phyloP scores from a whole-genome alignment of 306 rosid genomes.

The Luffa acutangula region DNA sequence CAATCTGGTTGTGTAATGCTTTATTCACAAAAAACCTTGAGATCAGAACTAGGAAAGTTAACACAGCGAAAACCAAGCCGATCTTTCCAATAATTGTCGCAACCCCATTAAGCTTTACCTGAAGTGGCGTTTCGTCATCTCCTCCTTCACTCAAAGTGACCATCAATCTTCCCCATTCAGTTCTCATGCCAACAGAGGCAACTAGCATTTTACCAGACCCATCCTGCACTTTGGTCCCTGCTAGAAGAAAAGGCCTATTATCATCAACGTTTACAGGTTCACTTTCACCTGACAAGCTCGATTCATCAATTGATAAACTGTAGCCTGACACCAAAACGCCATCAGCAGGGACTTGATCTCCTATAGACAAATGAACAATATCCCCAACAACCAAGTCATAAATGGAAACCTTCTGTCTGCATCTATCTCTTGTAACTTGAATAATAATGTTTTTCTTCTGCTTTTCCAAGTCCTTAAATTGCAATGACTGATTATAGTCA shows the following conservation, averaged over 20 bases:
- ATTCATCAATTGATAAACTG: slow-evolving; percentile 61
- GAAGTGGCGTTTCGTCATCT: slow-evolving; percentile 84
- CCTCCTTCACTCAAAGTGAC: slow-evolving; percentile 76
- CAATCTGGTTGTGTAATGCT: slow-evolving; percentile 22
- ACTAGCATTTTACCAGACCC: slow-evolving; percentile 85
- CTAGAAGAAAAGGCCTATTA: slow-evolving; percentile 47
- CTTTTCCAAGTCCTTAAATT: slow-evolving; percentile 73
- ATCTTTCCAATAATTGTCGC: slow-evolving; percentile 87
- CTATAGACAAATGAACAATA: slow-evolving; percentile 59
- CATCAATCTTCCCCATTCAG: slow-evolving; percentile 98
- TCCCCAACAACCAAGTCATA: slow-evolving; percentile 80
- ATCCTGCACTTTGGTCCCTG: slow-evolving; percentile 77
- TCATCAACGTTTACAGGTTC: slow-evolving; percentile 40
- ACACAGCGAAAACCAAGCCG: slow-evolving; percentile 60
- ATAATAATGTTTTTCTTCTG: slow-evolving; percentile 67
- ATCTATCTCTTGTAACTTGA: slow-evolving; percentile 70
- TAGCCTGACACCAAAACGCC: slow-evolving; percentile 66
- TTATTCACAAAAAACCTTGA: slow-evolving; percentile 47
- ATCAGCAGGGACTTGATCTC: slow-evolving; percentile 84
- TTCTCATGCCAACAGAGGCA: slow-evolving; percentile 75
- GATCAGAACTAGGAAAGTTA: slow-evolving; percentile 65
- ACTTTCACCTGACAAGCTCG: slow-evolving; percentile 86
- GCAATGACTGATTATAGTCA: slow-evolving; percentile 76
- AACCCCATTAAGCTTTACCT: slow-evolving; percentile 88
- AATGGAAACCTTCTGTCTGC: slow-evolving; percentile 60